These are phyloP conservation scores for Aleurites moluccanus DNA, from an alignment of 441 rosid genomes.

Conservation along the genomic window DNA sequence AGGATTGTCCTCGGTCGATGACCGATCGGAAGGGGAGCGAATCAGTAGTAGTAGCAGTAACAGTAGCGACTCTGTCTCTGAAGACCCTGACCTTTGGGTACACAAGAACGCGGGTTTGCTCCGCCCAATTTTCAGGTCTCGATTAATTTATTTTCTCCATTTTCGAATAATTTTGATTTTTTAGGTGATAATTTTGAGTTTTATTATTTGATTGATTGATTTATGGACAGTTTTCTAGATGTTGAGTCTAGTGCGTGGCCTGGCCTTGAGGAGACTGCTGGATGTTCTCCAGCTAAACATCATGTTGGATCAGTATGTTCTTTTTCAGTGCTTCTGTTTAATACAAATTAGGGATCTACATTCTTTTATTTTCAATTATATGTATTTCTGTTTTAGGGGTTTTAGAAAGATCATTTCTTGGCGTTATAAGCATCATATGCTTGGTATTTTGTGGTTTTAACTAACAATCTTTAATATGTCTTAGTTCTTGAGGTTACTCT, in stretches of 20 bases:
- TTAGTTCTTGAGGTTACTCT: slow-evolving; percentile 70
- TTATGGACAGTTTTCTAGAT: slow-evolving; percentile 53
- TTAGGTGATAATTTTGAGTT: not conserved
- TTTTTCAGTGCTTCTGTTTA: not conserved
- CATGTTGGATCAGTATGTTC: slow-evolving; percentile 82
- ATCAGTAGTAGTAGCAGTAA: slow-evolving; percentile 32
- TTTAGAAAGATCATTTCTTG: not conserved
- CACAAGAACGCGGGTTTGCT: slow-evolving; percentile 68
- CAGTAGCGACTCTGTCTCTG: slow-evolving; percentile 59
- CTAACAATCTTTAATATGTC: slow-evolving; percentile 2
- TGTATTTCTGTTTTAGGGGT: not conserved
- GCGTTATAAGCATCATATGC: not conserved
- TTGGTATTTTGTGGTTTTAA: not conserved
- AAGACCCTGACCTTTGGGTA: slow-evolving; percentile 74
- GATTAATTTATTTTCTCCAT: not conserved
- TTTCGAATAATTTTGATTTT: not conserved
- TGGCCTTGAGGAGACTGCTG: slow-evolving; percentile 87
- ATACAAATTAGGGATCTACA: not conserved
- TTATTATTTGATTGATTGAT: not conserved
- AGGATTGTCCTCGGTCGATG: slow-evolving; percentile 40
- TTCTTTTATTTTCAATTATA: not conserved
- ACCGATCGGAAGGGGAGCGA: slow-evolving; percentile 35
- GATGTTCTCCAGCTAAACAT: slow-evolving; percentile 65
- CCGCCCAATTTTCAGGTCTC: slow-evolving; percentile 76
- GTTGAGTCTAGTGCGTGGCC: slow-evolving; percentile 67